Evolutionary conservation across 306 rosid genomes (phyloP).

Genomic region (Comarum palustre): DNA sequence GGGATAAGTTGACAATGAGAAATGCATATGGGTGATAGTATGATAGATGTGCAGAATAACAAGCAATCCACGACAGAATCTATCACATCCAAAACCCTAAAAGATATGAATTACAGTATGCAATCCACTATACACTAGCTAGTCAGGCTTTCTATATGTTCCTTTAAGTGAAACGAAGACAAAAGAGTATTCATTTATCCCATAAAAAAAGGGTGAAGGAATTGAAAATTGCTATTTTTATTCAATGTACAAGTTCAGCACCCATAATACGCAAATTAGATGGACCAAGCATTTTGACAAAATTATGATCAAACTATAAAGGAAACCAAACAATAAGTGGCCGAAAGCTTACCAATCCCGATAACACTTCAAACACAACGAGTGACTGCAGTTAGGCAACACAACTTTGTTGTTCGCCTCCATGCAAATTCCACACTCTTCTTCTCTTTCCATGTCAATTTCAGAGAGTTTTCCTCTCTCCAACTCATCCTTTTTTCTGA

Average conservation of each 20-base stretch:
- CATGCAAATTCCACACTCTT: constrained; percentile 94
- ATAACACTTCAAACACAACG: constrained; percentile 76
- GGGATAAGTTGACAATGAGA: neutral
- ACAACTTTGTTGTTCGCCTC: constrained; percentile 75
- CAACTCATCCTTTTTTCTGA: constrained; percentile 48
- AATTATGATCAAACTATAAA: neutral
- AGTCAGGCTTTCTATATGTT: neutral
- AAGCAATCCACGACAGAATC: neutral
- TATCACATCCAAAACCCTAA: neutral
- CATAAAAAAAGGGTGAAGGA: neutral
- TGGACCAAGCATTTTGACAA: neutral
- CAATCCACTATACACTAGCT: neutral
- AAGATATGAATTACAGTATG: neutral
- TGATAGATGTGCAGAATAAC: neutral
- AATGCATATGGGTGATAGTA: neutral
- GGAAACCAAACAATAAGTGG: neutral
- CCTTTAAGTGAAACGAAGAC: neutral
- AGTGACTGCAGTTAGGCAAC: constrained; percentile 78
- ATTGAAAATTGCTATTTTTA: neutral
- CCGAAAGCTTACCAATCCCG: constrained; percentile 59
- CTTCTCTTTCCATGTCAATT: constrained; percentile 76
- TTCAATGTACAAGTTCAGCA: neutral
- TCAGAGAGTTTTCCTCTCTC: constrained; percentile 46
- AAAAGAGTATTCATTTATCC: neutral
- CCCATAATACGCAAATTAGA: neutral